Evolutionary conservation across 805 yeast genomes (phyloP), one percentile per base, ranked within the genome.

Genomic region (Metschnikowia sp.): DNA sequence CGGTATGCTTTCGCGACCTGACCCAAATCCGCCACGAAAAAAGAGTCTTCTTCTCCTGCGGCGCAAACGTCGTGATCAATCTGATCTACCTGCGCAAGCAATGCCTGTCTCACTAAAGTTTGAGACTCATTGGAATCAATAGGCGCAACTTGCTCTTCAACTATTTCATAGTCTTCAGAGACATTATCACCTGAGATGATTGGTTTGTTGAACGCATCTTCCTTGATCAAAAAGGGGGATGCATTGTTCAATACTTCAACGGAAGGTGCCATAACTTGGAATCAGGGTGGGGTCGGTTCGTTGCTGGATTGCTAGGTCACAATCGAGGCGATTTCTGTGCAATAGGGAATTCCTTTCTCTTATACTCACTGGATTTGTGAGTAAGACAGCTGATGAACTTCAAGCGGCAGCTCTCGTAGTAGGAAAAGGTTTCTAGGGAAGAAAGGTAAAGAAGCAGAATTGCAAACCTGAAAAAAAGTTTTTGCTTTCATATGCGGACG

Each of bases 21-120:
- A 29, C 87, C 88, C 51, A 89, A 67, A 67, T 92, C 96, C 56
- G 94, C 87, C 38, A 92, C 88, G 59, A 84, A 92, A 61, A 92
- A 92, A 7, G 97, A 82, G 58, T 86, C 86, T 61, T 89, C 95
- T 19, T 81, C 89, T 43, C 88, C 94, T 6, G 92, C 80, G 32
- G 69, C 78, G 65, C 91, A 84, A 29, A 70, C 65, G 39, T 79
- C 82, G 47, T 70, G 72, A 61, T 85, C 81, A 51, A 85, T 71
- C 2, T 58, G 50, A 6, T 63, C 56, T 39, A 81, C 67, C 41
- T 74, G 75, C 10, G 59, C 47, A 30, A 62, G 49, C 46, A 81
- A 59, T 2, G 81, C 76, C 1, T 66, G 11, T 18, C 33, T 36
- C 9, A 45, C 49, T 26, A 40, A 37, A 33, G 10, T 19, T n/a